These are phyloP conservation scores for Termitomyces sp. DNA, from an alignment of 768 basidiomycete species.

Conservation along the genomic window DNA sequence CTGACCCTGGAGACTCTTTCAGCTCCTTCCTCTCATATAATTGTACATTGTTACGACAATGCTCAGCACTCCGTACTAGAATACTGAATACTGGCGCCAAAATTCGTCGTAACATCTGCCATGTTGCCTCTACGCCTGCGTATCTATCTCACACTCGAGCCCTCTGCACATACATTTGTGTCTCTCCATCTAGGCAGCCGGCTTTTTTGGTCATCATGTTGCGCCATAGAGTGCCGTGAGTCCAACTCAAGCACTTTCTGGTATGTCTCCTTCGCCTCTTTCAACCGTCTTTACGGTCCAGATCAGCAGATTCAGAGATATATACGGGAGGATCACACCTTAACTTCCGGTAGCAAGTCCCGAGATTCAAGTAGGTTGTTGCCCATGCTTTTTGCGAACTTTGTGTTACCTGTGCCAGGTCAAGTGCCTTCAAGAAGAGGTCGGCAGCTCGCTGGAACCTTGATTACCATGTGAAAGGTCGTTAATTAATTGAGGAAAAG, in stretches of 20 bases:
- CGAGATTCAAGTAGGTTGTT: slow-evolving; percentile 88
- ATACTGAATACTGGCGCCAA: too few species aligned
- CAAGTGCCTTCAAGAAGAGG: slow-evolving; percentile 71
- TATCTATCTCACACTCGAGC: too few species aligned
- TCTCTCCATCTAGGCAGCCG: too few species aligned
- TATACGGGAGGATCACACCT: slow-evolving; percentile 40
- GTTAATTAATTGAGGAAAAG: background rate
- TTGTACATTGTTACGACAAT: too few species aligned
- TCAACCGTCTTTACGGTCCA: slow-evolving; percentile 32
- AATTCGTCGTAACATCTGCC: too few species aligned
- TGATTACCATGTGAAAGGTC: background rate
- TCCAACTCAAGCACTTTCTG: slow-evolving; percentile 81
- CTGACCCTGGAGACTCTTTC: too few species aligned
- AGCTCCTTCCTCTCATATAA: too few species aligned
- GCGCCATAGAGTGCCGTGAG: slow-evolving; percentile 71
- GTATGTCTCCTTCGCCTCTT: slow-evolving; percentile 72
- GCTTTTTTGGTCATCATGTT: too few species aligned
- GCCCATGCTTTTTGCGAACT: slow-evolving; percentile 83
- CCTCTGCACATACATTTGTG: too few species aligned
- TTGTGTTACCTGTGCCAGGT: slow-evolving; percentile 81
- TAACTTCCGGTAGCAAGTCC: slow-evolving; percentile 80
- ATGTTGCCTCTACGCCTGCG: too few species aligned
- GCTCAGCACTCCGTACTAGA: too few species aligned
- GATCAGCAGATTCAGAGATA: background rate
- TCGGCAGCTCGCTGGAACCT: slow-evolving; percentile 72